Conservation (phyloP, 352 stramenopile species). For the Phytophthora sojae region DNA sequence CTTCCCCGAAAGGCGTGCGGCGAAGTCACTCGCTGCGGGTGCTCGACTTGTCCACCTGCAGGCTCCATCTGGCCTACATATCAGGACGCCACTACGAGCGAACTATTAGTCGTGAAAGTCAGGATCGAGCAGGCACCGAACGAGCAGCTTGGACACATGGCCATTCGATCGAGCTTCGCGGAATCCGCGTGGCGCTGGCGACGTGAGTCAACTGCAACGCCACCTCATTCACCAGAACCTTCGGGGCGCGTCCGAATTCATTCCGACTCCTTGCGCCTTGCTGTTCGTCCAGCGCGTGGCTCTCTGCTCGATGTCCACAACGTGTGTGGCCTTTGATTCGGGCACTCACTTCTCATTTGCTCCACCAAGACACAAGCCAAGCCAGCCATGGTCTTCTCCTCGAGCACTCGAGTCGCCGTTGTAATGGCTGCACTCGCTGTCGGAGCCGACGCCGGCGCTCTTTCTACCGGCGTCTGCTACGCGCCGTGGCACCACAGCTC, state of each 20-base stretch:
- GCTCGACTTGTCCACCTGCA: conserved; percentile 10
- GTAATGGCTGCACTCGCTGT: conserved; percentile 18
- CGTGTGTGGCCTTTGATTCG: background rate
- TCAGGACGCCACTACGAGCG: conserved; percentile 20
- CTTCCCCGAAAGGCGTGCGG: background rate
- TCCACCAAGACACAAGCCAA: conserved; percentile 17
- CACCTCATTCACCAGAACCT: conserved; percentile 31
- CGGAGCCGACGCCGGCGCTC: conserved; percentile 16
- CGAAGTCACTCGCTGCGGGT: conserved; percentile 8
- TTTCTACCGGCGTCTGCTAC: conserved; percentile 65
- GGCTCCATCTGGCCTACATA: conserved; percentile 32
- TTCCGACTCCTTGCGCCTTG: conserved; percentile 27
- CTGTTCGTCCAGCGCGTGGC: conserved; percentile 4
- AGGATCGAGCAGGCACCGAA: background rate
- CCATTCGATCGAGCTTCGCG: conserved; percentile 20
- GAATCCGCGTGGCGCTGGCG: conserved; percentile 24
- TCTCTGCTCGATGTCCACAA: background rate
- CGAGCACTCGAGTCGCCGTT: conserved; percentile 10
- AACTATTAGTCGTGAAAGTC: conserved; percentile 9
- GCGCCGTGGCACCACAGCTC: conserved; percentile 69
- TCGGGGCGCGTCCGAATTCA: conserved; percentile 21
- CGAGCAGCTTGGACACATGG: conserved; percentile 15
- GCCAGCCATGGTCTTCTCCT: conserved; percentile 31
- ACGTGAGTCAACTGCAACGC: conserved; percentile 20
- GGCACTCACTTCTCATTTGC: conserved; percentile 32